Evolutionary conservation across 2,329 filamentous ascomycete genomes (phyloP), one percentile per base, ranked within the genome.

Genomic region (Ascosphaera aggregata): DNA sequence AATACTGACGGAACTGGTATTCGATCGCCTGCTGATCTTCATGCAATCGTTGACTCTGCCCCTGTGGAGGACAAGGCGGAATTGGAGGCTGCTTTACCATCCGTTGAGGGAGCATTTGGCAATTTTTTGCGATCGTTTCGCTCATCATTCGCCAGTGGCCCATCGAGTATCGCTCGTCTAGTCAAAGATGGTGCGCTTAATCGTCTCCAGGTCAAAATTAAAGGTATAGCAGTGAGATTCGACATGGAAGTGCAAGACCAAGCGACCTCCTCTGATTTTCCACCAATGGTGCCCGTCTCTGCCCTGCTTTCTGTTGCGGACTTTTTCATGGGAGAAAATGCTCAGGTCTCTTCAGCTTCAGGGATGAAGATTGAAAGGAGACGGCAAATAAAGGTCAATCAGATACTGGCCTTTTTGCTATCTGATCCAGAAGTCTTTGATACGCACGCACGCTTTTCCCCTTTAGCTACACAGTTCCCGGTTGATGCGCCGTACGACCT

Each of bases 11-110:
- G 24, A 16, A 44, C 48, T 18, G 47, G 49, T n/a, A 44, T 73
- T 18, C 70, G 69, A 1, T 71, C 66, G 0, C 61, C 70, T 3
- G 57, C 69, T 41, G 67, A 71, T 43, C 56, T 76, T 5, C 59
- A 67, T 43, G 75, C 71, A 2, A 75, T 76, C 49, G 55, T 75
- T 13, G 53, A 66, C 41, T 58, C 69, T 2, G 70, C 74, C 49
- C 66, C 71, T 9, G 54, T 53, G 19, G 63, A 67, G 42, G 68
- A 74, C 48, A 66, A 64, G 41, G 61, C 62, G 40, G 66, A 73
- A 49, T 53, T 76, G 30, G 61, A 73, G 48, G 67, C 69, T 24
- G 66, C 66, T 19, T 54, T 74, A 27, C 58, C 62, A 18, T 63
- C 64, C 4, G 22, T 27, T 27, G 22, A 27, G 11, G 22, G 22